Conservation (phyloP, 1,139 yeast genomes). For the Wickerhamomyces sp. region DNA sequence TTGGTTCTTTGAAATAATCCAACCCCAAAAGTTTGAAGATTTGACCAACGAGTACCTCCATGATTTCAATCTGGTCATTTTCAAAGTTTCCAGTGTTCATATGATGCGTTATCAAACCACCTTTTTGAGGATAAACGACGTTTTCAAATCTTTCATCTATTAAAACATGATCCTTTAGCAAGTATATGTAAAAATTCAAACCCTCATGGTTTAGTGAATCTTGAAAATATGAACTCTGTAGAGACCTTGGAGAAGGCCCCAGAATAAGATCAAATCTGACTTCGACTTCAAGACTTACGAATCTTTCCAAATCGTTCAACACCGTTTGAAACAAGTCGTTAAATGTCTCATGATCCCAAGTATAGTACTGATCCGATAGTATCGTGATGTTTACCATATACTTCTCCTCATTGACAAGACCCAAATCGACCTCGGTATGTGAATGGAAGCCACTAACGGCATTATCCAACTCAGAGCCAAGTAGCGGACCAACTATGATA, state of each 20-base stretch:
- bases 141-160: neutral
- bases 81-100: constrained; percentile 5
- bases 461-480: constrained; percentile 4
- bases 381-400: neutral
- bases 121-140: constrained; percentile 5
- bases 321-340: constrained; percentile 1
- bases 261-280: neutral
- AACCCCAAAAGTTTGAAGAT: constrained; percentile 9
- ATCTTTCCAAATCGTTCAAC: neutral
- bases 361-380: neutral
- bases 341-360: constrained; percentile 1
- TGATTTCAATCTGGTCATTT: constrained; percentile 8
- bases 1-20: constrained; percentile 6
- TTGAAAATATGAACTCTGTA: neutral
- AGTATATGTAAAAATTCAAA: constrained; percentile 3
- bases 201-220: constrained; percentile 4
- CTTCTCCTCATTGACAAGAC: neutral
- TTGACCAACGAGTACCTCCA: constrained; percentile 8
- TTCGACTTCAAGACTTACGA: neutral
- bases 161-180: neutral
- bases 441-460: neutral
- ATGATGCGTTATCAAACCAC: constrained; percentile 2
- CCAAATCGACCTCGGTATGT: neutral
- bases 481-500: constrained; percentile 7
- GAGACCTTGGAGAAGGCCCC: neutral